phyloP scores from a whole-genome alignment of 495 filamentous ascomycete species.

The Usnea hakonensis region DNA sequence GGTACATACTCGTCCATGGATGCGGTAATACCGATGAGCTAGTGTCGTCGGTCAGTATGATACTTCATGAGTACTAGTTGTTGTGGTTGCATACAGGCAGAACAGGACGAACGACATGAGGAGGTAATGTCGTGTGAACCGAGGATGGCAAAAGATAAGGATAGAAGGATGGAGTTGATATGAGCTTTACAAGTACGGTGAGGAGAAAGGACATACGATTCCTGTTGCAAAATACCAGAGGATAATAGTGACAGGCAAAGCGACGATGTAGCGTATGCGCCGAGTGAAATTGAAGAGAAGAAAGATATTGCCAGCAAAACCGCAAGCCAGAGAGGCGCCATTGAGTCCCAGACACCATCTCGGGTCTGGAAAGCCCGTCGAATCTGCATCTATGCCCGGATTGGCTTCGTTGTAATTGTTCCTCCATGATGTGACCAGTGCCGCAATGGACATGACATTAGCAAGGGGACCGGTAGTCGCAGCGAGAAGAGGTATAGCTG shows the following conservation, averaged over 20 bases:
- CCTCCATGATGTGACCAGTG: slow-evolving; percentile 61
- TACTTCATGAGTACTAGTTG: neutral
- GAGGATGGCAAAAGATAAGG: neutral
- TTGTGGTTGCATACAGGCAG: neutral
- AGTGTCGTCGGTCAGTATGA: slow-evolving; percentile 4
- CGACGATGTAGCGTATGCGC: slow-evolving; percentile 68
- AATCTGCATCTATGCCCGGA: slow-evolving; percentile 33
- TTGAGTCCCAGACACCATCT: slow-evolving; percentile 54
- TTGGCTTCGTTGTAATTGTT: slow-evolving; percentile 30
- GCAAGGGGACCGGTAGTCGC: slow-evolving; percentile 66
- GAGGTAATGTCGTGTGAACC: neutral
- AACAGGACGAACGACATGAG: neutral
- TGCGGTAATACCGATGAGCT: slow-evolving; percentile 54
- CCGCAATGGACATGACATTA: slow-evolving; percentile 69
- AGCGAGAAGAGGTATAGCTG: slow-evolving; percentile 64
- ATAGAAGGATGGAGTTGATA: neutral
- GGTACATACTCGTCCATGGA: slow-evolving; percentile 54
- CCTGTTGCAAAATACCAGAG: slow-evolving; percentile 59
- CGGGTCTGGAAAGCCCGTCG: slow-evolving; percentile 42
- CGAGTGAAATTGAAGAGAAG: slow-evolving; percentile 80
- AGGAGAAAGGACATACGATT: slow-evolving; percentile 44
- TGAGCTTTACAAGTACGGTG: neutral
- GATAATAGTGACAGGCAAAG: slow-evolving; percentile 60
- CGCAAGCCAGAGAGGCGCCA: slow-evolving; percentile 55
- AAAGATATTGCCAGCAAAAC: slow-evolving; percentile 62